A percentile compares a stretch with the other conserved stretches of the same genome.
Evolutionary conservation across 1,284 basidiomycete genomes (phyloP).

Genomic region (Trametes hirsuta): DNA sequence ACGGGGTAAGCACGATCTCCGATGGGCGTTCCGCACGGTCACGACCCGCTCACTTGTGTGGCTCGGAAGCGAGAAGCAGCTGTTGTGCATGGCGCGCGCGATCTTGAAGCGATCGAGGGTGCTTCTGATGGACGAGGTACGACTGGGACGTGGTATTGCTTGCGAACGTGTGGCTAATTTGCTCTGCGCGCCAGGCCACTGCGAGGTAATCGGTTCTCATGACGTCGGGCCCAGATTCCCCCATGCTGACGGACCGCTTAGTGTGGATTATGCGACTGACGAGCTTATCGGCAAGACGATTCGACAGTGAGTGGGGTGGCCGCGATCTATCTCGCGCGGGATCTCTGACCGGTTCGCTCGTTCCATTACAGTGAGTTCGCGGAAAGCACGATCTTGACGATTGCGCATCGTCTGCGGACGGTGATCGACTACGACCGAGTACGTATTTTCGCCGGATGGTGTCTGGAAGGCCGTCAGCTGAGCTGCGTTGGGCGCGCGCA

Average conservation of each 20-base stretch:
- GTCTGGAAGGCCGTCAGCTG: slow-evolving; percentile 6
- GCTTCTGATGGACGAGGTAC: slow-evolving; percentile 82
- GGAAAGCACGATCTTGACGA: slow-evolving; percentile 55
- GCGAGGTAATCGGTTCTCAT: slow-evolving; percentile 49
- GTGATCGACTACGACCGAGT: slow-evolving; percentile 65
- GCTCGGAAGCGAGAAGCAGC: slow-evolving; percentile 69
- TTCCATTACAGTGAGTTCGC: slow-evolving; percentile 13
- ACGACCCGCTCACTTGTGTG: slow-evolving; percentile 44
- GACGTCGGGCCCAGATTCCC: slow-evolving; percentile 4
- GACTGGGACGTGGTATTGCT: slow-evolving; percentile 27
- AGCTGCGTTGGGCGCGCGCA: not conserved
- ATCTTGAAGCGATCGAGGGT: slow-evolving; percentile 78
- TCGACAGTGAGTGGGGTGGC: slow-evolving; percentile 55
- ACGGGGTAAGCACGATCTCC: slow-evolving; percentile 61
- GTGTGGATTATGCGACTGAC: slow-evolving; percentile 79
- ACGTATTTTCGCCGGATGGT: slow-evolving; percentile 3
- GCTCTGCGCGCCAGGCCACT: slow-evolving; percentile 51
- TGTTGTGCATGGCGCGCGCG: slow-evolving; percentile 84
- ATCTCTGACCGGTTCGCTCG: slow-evolving; percentile 9
- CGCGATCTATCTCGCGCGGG: not conserved
- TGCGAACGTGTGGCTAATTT: slow-evolving; percentile 14
- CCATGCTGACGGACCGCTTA: slow-evolving; percentile 31
- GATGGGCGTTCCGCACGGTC: slow-evolving; percentile 83
- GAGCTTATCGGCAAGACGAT: slow-evolving; percentile 77
- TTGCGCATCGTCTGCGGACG: slow-evolving; percentile 69